Evolutionary conservation across 179 eudicot species (phyloP).

Genomic region (Camellia oleifera): DNA sequence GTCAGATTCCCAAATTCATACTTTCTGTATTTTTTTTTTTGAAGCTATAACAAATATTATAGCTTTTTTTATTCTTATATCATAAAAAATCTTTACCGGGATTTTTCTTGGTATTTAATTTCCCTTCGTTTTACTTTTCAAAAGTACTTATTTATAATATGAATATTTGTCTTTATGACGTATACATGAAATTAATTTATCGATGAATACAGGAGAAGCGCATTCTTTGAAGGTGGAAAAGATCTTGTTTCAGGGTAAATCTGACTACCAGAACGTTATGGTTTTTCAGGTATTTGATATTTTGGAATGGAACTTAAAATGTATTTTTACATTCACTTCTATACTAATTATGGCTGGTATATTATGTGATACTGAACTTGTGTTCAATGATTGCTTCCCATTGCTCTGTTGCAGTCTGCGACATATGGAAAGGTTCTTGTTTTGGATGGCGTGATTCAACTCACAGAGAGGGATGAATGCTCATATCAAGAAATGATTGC

Average conservation of each 20-base stretch:
- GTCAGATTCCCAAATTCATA: background rate
- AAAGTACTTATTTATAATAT: background rate
- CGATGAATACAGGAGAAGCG: slow-evolving; percentile 66
- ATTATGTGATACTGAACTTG: background rate
- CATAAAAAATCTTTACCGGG: background rate
- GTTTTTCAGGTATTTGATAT: slow-evolving; percentile 70
- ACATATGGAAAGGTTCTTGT: slow-evolving; percentile 68
- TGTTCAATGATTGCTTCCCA: background rate
- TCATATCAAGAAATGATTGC: slow-evolving; percentile 97
- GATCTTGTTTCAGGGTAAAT: slow-evolving; percentile 77
- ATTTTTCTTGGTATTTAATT: background rate
- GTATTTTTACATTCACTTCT: slow-evolving; percentile 7
- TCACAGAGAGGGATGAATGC: slow-evolving; percentile 91
- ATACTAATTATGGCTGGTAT: background rate
- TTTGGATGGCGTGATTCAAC: slow-evolving; percentile 84
- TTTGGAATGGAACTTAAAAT: background rate
- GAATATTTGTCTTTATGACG: background rate
- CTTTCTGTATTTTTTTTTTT: background rate
- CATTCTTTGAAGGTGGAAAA: slow-evolving; percentile 93
- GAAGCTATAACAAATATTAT: background rate
- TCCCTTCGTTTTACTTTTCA: background rate
- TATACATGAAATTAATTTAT: background rate
- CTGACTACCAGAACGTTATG: slow-evolving; percentile 85
- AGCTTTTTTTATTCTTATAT: background rate
- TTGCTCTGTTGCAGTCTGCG: slow-evolving; percentile 40